Evolutionary conservation across 2,329 filamentous ascomycete genomes (phyloP).

Genomic region (Xylariales sp.): DNA sequence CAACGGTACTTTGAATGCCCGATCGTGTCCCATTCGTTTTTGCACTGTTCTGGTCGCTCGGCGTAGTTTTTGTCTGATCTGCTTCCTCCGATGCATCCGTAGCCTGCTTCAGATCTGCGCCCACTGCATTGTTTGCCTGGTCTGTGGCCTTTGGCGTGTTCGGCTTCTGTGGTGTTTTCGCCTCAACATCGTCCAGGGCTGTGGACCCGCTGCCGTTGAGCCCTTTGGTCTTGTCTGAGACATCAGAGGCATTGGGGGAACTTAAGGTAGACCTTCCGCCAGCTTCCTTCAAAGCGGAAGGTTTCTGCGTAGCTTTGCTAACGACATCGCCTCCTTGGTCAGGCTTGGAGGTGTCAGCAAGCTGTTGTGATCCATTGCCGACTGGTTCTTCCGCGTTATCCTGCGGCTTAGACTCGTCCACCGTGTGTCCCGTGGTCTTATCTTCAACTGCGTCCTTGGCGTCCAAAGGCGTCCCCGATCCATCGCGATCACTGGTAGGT

Average conservation of each 20-base stretch:
- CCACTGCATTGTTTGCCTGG: not conserved
- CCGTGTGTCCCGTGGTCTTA: not conserved
- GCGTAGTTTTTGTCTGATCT: not conserved
- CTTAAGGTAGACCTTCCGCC: not conserved
- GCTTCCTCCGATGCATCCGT: not conserved
- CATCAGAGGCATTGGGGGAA: not conserved
- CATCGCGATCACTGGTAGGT: not conserved
- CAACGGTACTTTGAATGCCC: constrained; percentile 10
- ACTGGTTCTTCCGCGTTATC: not conserved
- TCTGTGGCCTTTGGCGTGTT: not conserved
- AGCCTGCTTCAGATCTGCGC: too few relatives aligned
- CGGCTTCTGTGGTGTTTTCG: constrained; percentile 3
- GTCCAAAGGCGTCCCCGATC: constrained; percentile 1
- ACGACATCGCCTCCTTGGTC: not conserved
- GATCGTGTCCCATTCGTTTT: not conserved
- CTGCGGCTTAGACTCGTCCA: not conserved
- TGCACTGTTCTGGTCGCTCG: not conserved
- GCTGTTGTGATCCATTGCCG: not conserved
- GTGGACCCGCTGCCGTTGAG: not conserved
- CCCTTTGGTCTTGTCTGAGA: not conserved
- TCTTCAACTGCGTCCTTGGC: not conserved
- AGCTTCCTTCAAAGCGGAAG: not conserved
- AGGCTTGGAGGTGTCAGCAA: too few relatives aligned
- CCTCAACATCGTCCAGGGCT: not conserved
- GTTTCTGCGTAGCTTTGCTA: constrained; percentile 3